A percentile compares a stretch with the other conserved stretches of the same genome.
phyloP scores from a whole-genome alignment of 345 rosid genomes.

The Linum lewisii region DNA sequence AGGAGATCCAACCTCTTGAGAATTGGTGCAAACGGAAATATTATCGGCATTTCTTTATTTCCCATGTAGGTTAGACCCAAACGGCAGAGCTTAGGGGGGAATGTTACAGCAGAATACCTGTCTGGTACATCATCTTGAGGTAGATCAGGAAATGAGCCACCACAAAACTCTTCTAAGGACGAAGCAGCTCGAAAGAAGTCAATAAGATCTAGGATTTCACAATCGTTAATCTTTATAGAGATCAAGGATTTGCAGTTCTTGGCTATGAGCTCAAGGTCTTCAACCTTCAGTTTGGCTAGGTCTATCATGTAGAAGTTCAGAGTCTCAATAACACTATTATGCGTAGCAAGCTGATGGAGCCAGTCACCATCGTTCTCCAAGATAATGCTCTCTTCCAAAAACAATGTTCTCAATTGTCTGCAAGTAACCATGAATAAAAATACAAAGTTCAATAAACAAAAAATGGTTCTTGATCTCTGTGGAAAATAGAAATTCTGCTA shows the following conservation, averaged over 20 bases:
- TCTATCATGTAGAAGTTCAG: slow-evolving; percentile 82
- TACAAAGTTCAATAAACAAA: neutral
- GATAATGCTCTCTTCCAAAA: slow-evolving; percentile 76
- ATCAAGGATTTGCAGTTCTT: slow-evolving; percentile 52
- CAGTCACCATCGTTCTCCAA: slow-evolving; percentile 63
- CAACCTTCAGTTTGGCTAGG: slow-evolving; percentile 33
- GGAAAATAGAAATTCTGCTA: too few species aligned
- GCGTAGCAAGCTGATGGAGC: slow-evolving; percentile 79
- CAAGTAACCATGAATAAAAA: slow-evolving; percentile 3
- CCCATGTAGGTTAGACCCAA: slow-evolving; percentile 72
- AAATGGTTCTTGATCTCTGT: neutral
- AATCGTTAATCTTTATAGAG: slow-evolving; percentile 67
- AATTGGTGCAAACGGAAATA: slow-evolving; percentile 66
- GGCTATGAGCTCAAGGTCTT: slow-evolving; percentile 76
- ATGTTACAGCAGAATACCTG: slow-evolving; percentile 33
- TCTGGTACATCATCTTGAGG: slow-evolving; percentile 32
- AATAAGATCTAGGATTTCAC: slow-evolving; percentile 60
- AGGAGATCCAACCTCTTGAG: slow-evolving; percentile 84
- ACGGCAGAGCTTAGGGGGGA: slow-evolving; percentile 56
- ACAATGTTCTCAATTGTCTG: slow-evolving; percentile 73
- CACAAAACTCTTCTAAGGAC: slow-evolving; percentile 79
- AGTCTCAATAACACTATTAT: slow-evolving; percentile 65
- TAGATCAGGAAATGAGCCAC: slow-evolving; percentile 42
- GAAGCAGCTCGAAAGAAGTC: slow-evolving; percentile 64
- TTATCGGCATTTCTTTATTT: slow-evolving; percentile 58